phyloP scores from a whole-genome alignment of 2,329 filamentous ascomycete species.

The Emericellopsis atlantica region DNA sequence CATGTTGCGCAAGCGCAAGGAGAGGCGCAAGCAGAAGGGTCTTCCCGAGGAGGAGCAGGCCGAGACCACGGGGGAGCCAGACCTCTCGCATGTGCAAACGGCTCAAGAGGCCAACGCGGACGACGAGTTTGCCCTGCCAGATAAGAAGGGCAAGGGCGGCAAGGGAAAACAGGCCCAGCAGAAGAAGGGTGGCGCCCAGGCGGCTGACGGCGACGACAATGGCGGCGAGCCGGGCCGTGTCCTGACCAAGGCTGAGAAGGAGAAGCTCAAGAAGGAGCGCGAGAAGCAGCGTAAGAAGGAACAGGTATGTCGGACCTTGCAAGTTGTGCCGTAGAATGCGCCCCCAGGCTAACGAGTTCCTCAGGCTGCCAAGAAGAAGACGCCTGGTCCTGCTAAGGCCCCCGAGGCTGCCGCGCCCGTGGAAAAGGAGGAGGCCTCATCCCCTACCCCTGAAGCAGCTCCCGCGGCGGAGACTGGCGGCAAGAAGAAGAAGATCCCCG shows the following conservation, averaged over 20 bases:
- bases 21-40: constrained; percentile 86
- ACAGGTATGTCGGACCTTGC: constrained; percentile 43
- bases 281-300: constrained; percentile 99
- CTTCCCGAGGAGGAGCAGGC: constrained; percentile 54
- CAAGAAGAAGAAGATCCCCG: constrained; percentile 83
- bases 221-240: constrained; percentile 51
- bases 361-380: constrained; percentile 73
- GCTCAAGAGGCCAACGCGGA: constrained; percentile 74
- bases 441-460: constrained; percentile 26
- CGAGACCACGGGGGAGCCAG: constrained; percentile 48
- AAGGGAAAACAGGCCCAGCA: constrained; percentile 29
- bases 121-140: constrained; percentile 73
- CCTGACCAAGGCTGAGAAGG: constrained; percentile 96
- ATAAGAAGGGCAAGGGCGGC: constrained; percentile 59
- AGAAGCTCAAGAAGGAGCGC: constrained; percentile 93
- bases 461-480: constrained; percentile 36
- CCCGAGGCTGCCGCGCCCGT: constrained; percentile 13
- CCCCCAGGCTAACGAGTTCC: not conserved
- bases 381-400: constrained; percentile 17
- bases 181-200: constrained; percentile 29
- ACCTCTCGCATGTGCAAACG: constrained; percentile 21
- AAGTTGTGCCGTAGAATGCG: not conserved
- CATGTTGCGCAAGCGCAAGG: constrained; percentile 68
- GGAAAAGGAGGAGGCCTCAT: constrained; percentile 51
- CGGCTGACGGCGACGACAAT: constrained; percentile 35